A percentile compares a stretch with the other conserved stretches of the same genome.
Conservation (phyloP, 139 green algal genomes). For the Pleodorina starrii region DNA sequence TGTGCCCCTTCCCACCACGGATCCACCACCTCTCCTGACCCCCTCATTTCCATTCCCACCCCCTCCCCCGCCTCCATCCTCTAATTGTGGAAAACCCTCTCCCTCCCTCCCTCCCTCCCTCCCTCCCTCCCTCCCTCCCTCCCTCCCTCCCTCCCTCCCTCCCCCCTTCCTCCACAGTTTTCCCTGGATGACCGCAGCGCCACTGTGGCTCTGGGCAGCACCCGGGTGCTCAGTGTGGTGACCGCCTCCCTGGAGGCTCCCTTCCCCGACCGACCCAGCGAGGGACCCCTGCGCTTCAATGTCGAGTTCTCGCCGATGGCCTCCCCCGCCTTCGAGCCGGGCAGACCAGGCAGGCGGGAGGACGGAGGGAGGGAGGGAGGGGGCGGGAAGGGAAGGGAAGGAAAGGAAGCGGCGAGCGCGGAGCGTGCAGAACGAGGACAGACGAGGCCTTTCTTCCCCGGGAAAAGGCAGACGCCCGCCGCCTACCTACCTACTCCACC, state of each 20-base stretch:
- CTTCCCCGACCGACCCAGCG: slow-evolving; percentile 79
- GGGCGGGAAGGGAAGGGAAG: no score
- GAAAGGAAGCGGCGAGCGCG: no score
- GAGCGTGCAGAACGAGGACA: no score
- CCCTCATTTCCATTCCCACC: not conserved
- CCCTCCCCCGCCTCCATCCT: no score
- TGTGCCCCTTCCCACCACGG: not conserved
- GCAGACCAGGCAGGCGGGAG: slow-evolving; percentile 52
- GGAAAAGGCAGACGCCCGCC: no score
- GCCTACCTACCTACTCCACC: no score
- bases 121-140: no score
- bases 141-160: not conserved
- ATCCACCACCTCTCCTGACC: not conserved
- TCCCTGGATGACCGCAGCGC: slow-evolving; percentile 72
- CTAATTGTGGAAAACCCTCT: no score
- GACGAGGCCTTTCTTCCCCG: no score
- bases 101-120: no score
- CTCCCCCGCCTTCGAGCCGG: slow-evolving; percentile 76
- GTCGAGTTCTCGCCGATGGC: slow-evolving; percentile 89
- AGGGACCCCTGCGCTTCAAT: slow-evolving; percentile 87
- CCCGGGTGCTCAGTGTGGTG: slow-evolving; percentile 78
- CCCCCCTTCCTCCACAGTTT: slow-evolving; percentile 51
- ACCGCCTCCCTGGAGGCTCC: slow-evolving; percentile 77
- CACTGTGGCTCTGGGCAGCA: slow-evolving; percentile 82
- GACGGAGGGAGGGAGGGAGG: no score